Evolutionary conservation across 495 filamentous ascomycete species (phyloP).

Genomic region (Pseudomonodictys pantanalensis): DNA sequence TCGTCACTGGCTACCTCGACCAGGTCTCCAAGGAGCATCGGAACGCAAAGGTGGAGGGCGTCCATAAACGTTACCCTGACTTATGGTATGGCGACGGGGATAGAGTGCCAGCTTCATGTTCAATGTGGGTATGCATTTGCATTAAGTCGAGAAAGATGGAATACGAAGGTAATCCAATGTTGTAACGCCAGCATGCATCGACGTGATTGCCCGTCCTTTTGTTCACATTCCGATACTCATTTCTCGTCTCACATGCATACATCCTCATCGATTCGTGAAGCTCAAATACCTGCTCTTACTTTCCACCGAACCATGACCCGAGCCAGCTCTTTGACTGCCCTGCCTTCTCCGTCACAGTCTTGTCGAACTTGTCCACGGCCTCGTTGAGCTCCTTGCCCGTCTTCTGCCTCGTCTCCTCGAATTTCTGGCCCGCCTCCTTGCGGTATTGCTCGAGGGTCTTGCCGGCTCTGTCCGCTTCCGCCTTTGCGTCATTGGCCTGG

Average conservation of each 20-base stretch:
- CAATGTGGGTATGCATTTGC: too few species aligned
- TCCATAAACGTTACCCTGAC: too few species aligned
- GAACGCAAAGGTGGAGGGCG: too few species aligned
- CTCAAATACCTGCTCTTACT: slow-evolving; percentile 9
- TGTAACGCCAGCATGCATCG: not conserved
- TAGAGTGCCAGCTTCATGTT: too few species aligned
- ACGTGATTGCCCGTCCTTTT: too few species aligned
- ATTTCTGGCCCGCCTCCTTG: slow-evolving; percentile 61
- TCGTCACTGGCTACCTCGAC: too few species aligned
- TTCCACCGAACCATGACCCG: slow-evolving; percentile 36
- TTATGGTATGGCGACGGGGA: too few species aligned
- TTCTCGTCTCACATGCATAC: too few species aligned
- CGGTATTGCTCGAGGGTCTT: slow-evolving; percentile 57
- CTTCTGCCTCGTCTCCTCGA: slow-evolving; percentile 51
- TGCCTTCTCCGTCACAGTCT: slow-evolving; percentile 30
- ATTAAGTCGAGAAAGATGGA: not conserved
- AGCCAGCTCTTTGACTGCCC: slow-evolving; percentile 35
- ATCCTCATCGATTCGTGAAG: too few species aligned
- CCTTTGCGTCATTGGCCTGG: slow-evolving; percentile 63
- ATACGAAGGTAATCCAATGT: not conserved
- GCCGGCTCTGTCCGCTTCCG: slow-evolving; percentile 49
- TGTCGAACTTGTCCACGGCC: slow-evolving; percentile 38
- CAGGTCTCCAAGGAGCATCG: too few species aligned
- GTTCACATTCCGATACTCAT: too few species aligned
- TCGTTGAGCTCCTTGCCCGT: slow-evolving; percentile 26